Percentiles rank a stretch among this genome's conserved stretches.
Evolutionary conservation across 108 stramenopile species (phyloP).

Genomic region (Cylindrotheca closterium): DNA sequence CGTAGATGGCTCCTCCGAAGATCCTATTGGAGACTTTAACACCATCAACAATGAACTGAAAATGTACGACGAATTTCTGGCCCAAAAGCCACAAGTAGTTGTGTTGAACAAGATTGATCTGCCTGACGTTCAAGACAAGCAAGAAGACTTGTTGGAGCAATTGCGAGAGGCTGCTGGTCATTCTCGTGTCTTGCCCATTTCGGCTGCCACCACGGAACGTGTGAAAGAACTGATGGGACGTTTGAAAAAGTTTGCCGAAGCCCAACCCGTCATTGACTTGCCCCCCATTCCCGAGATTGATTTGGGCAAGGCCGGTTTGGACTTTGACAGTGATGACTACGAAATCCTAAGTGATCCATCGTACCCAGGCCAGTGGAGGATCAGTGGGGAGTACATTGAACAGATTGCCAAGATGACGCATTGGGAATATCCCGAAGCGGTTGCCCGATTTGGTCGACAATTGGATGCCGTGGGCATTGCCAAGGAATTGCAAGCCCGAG

Average conservation of each 20-base stretch:
- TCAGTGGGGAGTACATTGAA: conserved; percentile 84
- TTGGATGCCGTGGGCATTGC: conserved; percentile 85
- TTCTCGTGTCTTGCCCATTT: conserved; percentile 79
- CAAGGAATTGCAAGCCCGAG: conserved; percentile 65
- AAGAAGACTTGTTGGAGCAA: conserved; percentile 66
- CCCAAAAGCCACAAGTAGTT: conserved; percentile 93
- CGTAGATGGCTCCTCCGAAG: conserved; percentile 90
- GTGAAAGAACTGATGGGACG: conserved; percentile 92
- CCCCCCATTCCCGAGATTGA: conserved; percentile 79
- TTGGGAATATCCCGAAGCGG: conserved; percentile 93
- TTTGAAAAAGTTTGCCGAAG: conserved; percentile 84
- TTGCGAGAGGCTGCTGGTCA: conserved; percentile 80
- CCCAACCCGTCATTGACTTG: conserved; percentile 71
- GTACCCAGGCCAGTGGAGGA: conserved; percentile 89
- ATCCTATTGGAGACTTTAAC: conserved; percentile 91
- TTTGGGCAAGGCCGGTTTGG: conserved; percentile 74
- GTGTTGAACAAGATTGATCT: conserved; percentile 94
- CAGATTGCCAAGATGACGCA: conserved; percentile 91
- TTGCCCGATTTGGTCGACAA: conserved; percentile 86
- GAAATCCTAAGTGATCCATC: conserved; percentile 85
- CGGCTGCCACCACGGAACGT: conserved; percentile 83
- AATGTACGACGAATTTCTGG: conserved; percentile 80
- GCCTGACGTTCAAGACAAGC: conserved; percentile 74
- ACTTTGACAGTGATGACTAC: conserved; percentile 84
- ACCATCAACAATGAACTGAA: conserved; percentile 91